Base-by-base conservation (phyloP, 2,329 filamentous ascomycete species). In the Madurella fahalii region DNA sequence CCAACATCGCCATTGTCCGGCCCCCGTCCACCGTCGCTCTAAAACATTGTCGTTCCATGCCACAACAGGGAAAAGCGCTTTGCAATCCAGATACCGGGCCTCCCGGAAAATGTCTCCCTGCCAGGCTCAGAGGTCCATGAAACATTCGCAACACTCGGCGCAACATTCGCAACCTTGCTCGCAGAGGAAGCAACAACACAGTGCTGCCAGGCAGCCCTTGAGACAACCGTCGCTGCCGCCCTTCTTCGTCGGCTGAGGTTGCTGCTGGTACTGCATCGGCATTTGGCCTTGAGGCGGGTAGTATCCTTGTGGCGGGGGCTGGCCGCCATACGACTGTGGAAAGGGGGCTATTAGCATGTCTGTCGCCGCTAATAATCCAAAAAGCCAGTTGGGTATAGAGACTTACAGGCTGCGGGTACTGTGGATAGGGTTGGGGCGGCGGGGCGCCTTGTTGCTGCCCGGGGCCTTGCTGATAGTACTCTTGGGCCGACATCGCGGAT, bases 111-210 rank as follows among this genome's bases (percentile, higher is more conserved):
- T 37, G 11, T 37, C 9, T 25, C 41, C 31, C 9, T 5, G 11
- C 5, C 47, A 30, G 43, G 4, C 40, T 47, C 20, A 73, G 58
- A 68, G 72, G 57, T 70, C 69, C 51, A 63, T 57, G 51, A 67
- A 72, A 61, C 71, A 71, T 55, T 73, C 71, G 63, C 68, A 73
- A 67, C 76, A 78, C 40, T 77, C 75, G 47, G 69, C 68, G 58
- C 75, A 78, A 61, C 74, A 75, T 61, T 80, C 77, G 65, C 77
- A 78, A 50, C 74, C 72, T 61, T 79, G 73, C 61, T 78, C 77
- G 59, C 73, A 74, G 52, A 77, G 70, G 62, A 76, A 80, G 66
- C 77, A 80, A 64, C 76, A 79, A 64, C 77, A 78, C 40, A 77
- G 60, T 13, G 72, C 69, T 30, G 76, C 77, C 11, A 80, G 65